Base-by-base conservation (phyloP, 2,329 filamentous ascomycete species). In the Clathrospora elynae region DNA sequence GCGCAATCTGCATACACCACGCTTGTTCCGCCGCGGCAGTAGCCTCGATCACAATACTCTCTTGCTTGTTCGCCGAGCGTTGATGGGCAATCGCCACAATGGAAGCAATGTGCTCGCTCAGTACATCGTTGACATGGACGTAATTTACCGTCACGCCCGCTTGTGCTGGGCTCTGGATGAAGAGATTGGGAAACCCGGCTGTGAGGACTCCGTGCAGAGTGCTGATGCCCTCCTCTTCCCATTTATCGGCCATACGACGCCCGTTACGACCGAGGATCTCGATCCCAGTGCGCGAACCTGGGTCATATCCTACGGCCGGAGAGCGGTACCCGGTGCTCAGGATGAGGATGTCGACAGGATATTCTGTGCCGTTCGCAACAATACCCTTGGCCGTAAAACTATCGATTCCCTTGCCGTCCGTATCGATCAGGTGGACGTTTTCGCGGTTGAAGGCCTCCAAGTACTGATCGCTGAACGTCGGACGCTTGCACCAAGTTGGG, bases 401-500 rank as follows among this genome's bases (percentile, higher is more conserved):
- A 2, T 75, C 69, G 3, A 81, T 59, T 3, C 80, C 79, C 51
- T 74, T 73, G 5, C 78, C 79, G 28, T 78, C 66, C 0, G 81
- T 84, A 57, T 85, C 79, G 11, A 86, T 70, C 0, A 86, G 75
- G 7, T 74, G 70, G 2, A 86, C 82, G 53, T 83, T 76, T 0
- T 73, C 64, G 31, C 56, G 55, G 64, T 86, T 86, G 73, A 85
- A 86, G 0, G 75, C 45, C 7, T 72, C 58, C 1, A 85, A 74
- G 55, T 81, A 84, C 8, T 74, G 71, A 55, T 84, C 79, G 64
- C 78, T 78, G 63, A 84, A 84, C 14, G 72, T 76, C 0, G 82
- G 81, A 1, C 82, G 75, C 61, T 85, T 85, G 70, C 82, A 85
- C 76, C 79, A 83, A 0, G 64, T 62, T 0, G 78, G 75, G 55